These are phyloP conservation scores for Phytophthora chlamydospora DNA, from an alignment of 352 stramenopile genomes.

Conservation along the genomic window DNA sequence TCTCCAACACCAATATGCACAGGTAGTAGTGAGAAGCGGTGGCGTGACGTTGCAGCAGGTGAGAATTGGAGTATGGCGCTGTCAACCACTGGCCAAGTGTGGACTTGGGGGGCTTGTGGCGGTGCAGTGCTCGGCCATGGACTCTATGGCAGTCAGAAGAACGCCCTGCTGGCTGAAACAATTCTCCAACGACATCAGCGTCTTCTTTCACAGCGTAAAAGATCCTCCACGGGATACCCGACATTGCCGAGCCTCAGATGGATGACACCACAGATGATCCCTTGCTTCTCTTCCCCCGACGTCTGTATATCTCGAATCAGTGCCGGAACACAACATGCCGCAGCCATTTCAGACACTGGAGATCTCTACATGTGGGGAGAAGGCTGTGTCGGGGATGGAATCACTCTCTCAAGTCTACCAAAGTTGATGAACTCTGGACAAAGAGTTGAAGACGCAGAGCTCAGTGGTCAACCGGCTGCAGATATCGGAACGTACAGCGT, in stretches of 20 bases:
- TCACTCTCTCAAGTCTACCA: constrained; percentile 24
- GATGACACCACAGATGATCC: constrained; percentile 55
- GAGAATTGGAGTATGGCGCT: constrained; percentile 85
- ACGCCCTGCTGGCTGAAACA: constrained; percentile 38
- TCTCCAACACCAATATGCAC: constrained; percentile 26
- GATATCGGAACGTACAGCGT: constrained; percentile 41
- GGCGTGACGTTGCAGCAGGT: constrained; percentile 63
- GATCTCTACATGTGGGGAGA: constrained; percentile 93
- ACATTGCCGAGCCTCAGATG: constrained; percentile 40
- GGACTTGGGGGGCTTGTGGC: constrained; percentile 79
- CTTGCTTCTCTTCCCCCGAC: constrained; percentile 43
- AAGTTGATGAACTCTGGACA: constrained; percentile 36
- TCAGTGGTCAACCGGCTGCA: background rate
- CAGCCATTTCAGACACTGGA: constrained; percentile 84
- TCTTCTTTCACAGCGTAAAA: constrained; percentile 28
- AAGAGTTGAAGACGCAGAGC: background rate
- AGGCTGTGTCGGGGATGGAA: background rate
- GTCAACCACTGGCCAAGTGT: constrained; percentile 65
- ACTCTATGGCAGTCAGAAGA: constrained; percentile 24
- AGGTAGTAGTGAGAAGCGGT: constrained; percentile 22
- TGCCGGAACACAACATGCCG: constrained; percentile 88
- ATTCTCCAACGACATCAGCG: constrained; percentile 53
- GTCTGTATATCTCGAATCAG: constrained; percentile 61
- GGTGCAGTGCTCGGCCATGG: constrained; percentile 69
- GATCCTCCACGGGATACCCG: background rate